Base-by-base conservation (phyloP, 768 basidiomycete species). In the Tricholoma bakamatsutake region DNA sequence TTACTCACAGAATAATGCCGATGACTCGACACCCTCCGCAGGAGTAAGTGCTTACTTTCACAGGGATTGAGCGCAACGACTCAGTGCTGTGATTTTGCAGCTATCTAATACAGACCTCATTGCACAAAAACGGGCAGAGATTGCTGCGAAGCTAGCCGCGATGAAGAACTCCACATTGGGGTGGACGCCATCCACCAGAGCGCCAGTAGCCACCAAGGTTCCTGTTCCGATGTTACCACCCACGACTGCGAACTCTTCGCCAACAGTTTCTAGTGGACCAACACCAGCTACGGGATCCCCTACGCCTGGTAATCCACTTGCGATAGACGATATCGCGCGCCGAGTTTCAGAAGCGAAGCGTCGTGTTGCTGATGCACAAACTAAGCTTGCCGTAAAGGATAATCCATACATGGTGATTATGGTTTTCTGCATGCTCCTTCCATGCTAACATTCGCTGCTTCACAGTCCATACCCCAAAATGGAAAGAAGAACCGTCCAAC, bases 271-370 rank as follows among this genome's bases (percentile, higher is more conserved):
- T 17, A 69, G 75, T 35, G 66, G 76, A 15, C 72, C 74, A 3
- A 72, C 82, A n/a, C 73, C 83, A 3, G 74, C 77, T 2, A 67
- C 78, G 9, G 65, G 58, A 27, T 64, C 70, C 40, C 58, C 67
- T 28, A 57, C 56, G 10, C 67, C 77, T 15, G 66, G 71, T 1
- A 61, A 71, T 2, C 70, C 73, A 8, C 71, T 74, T 18, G 73
- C 75, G 27, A 68, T 78, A 27, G 86, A 88, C 56, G 89, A 91
- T 58, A 67, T 93, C 5, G 74, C 82, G 0, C 81, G 83, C 7
- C 77, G 81, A 57, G 83, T 97, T 0, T 89, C 88, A 6, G 96
- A 97, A 57, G 91, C 93, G 11, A 92, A 89, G 69, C 79, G 85
- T 35, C 81, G 88, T 52, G 91, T 96, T 0, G 85, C 88, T 0